Percentiles rank a stretch among this genome's conserved stretches.
Evolutionary conservation across 2,329 filamentous ascomycete species (phyloP).

Genomic region (Purpureocillium takamizusanense): DNA sequence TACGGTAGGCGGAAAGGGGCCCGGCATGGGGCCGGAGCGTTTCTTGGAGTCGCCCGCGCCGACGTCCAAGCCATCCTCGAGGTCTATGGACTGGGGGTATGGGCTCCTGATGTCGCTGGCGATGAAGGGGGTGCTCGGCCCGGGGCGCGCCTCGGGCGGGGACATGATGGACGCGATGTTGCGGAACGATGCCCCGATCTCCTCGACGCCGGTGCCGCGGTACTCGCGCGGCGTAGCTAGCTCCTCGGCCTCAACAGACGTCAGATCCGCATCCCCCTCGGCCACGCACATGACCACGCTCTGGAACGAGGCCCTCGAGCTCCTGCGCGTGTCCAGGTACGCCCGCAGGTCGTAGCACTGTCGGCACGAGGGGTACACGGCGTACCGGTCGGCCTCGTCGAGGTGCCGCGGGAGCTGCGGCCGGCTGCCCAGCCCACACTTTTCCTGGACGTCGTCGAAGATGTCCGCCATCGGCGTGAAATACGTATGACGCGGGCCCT

Average conservation of each 20-base stretch:
- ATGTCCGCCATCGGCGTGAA: constrained; percentile 35
- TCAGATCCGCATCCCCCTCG: constrained; percentile 28
- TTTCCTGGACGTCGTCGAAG: constrained; percentile 36
- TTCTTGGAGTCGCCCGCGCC: too few species aligned
- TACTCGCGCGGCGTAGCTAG: constrained; percentile 31
- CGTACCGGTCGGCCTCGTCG: constrained; percentile 29
- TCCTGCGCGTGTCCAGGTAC: constrained; percentile 32
- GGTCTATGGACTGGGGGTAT: constrained; percentile 25
- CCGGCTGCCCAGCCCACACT: constrained; percentile 27
- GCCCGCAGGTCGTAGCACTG: constrained; percentile 30
- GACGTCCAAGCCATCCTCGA: constrained; percentile 16
- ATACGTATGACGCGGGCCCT: constrained; percentile 29
- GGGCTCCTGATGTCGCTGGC: constrained; percentile 25
- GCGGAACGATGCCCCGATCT: constrained; percentile 23
- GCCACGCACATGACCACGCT: constrained; percentile 30
- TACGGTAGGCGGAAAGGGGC: not conserved
- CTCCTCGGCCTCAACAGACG: constrained; percentile 28
- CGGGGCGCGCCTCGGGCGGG: constrained; percentile 3
- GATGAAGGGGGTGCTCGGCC: constrained; percentile 19
- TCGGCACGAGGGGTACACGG: constrained; percentile 29
- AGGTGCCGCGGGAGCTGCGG: constrained; percentile 31
- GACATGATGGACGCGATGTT: constrained; percentile 14
- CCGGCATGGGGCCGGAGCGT: too few species aligned
- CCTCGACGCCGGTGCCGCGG: constrained; percentile 23
- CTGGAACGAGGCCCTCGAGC: constrained; percentile 29